A percentile compares a stretch with the other conserved stretches of the same genome.
Evolutionary conservation across 2,329 filamentous ascomycete species (phyloP).

Genomic region (Aspergillus fischeri): DNA sequence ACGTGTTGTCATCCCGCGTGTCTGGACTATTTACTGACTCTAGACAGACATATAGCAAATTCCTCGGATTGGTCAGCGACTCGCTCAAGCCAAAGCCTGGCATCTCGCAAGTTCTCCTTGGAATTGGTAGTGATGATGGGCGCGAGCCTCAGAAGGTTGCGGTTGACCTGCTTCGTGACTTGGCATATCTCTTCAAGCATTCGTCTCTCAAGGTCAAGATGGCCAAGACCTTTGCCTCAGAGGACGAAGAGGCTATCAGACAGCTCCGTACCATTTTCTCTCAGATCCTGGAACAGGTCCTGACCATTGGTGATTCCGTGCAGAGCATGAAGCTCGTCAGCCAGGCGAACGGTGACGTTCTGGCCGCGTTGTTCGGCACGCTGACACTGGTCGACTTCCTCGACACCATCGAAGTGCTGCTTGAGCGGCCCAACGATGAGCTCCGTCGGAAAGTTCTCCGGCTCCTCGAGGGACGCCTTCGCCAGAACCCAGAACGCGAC

Average conservation of each 20-base stretch:
- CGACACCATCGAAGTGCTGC: slow-evolving; percentile 76
- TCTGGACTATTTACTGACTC: slow-evolving; percentile 10
- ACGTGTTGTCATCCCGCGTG: slow-evolving; percentile 6
- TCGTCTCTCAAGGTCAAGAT: slow-evolving; percentile 41
- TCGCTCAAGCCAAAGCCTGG: slow-evolving; percentile 69
- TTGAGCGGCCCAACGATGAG: slow-evolving; percentile 70
- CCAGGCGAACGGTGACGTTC: slow-evolving; percentile 57
- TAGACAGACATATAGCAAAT: slow-evolving; percentile 65
- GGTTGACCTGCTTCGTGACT: slow-evolving; percentile 39
- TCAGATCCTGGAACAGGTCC: slow-evolving; percentile 60
- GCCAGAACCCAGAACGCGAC: slow-evolving; percentile 67
- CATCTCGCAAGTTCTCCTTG: slow-evolving; percentile 69
- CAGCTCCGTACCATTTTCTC: slow-evolving; percentile 67
- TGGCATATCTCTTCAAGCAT: slow-evolving; percentile 38
- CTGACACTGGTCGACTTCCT: slow-evolving; percentile 86
- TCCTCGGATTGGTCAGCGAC: slow-evolving; percentile 71
- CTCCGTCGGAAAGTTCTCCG: slow-evolving; percentile 75
- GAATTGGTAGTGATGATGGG: slow-evolving; percentile 51
- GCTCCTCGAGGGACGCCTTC: slow-evolving; percentile 75
- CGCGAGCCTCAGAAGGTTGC: slow-evolving; percentile 39
- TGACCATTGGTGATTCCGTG: slow-evolving; percentile 58
- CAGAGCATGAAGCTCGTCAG: slow-evolving; percentile 34
- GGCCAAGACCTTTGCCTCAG: slow-evolving; percentile 32
- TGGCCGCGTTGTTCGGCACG: slow-evolving; percentile 77
- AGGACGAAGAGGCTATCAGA: slow-evolving; percentile 54